Percentiles rank a stretch among this genome's conserved stretches.
Evolutionary conservation across 495 filamentous ascomycete genomes (phyloP).

Genomic region (Trichoderma reesei): DNA sequence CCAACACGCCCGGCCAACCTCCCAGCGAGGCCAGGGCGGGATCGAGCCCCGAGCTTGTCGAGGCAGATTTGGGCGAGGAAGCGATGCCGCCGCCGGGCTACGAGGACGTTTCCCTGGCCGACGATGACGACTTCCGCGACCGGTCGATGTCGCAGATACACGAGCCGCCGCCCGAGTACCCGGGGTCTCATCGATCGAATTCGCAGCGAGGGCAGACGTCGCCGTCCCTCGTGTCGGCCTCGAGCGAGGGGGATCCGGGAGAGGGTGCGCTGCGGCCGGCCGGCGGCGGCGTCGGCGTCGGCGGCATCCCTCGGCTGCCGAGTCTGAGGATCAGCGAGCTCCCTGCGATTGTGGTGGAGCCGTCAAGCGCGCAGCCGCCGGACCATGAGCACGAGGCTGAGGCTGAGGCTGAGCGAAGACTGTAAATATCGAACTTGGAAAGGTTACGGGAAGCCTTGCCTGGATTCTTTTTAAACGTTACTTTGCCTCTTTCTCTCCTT

Average conservation of each 20-base stretch:
- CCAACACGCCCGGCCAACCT: not conserved
- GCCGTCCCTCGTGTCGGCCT: constrained; percentile 15
- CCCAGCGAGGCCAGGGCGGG: constrained; percentile 20
- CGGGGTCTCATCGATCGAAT: constrained; percentile 20
- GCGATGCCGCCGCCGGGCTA: constrained; percentile 45
- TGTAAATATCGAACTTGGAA: not conserved
- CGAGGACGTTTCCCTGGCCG: constrained; percentile 44
- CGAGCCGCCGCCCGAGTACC: constrained; percentile 43
- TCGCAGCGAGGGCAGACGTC: constrained; percentile 11
- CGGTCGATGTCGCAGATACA: constrained; percentile 17
- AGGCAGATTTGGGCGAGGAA: constrained; percentile 37
- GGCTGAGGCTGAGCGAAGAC: not conserved
- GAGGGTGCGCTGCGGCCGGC: constrained; percentile 14
- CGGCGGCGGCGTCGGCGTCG: constrained; percentile 26
- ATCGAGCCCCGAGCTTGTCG: constrained; percentile 31
- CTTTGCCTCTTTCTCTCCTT: not conserved
- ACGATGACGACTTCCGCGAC: constrained; percentile 25
- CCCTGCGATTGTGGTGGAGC: constrained; percentile 44
- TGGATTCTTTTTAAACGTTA: not conserved
- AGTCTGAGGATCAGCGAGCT: constrained; percentile 33
- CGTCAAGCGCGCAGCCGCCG: constrained; percentile 30
- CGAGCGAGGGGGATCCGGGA: constrained; percentile 11
- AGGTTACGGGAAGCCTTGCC: not conserved
- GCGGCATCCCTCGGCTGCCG: constrained; percentile 31
- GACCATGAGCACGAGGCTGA: constrained; percentile 2